Conservation (phyloP, 163 green algal species). For the Scenedesmus sp. region DNA sequence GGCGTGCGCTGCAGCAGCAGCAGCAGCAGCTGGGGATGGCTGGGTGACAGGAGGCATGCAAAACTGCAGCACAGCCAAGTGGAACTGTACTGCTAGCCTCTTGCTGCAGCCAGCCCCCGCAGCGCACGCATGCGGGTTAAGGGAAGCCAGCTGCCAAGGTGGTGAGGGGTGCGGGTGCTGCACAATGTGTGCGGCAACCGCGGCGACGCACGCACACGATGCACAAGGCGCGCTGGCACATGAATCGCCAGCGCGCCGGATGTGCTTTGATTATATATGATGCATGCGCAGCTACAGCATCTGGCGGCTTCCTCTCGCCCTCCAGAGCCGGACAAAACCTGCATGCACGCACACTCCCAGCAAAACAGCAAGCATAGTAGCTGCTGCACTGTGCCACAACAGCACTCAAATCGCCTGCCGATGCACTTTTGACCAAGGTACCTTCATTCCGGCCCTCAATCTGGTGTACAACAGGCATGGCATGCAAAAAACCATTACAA, state of each 20-base stretch:
- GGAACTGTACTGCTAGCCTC: neutral
- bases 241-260: neutral
- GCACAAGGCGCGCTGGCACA: neutral
- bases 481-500: neutral
- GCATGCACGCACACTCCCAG: neutral
- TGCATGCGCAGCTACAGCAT: neutral
- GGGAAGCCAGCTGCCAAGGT: neutral
- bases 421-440: neutral
- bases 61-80: neutral
- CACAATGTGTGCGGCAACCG: neutral
- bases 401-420: neutral
- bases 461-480: neutral
- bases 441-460: neutral
- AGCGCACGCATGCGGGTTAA: neutral
- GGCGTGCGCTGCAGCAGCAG: neutral
- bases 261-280: neutral
- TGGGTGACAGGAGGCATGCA: neutral
- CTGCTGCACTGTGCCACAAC: neutral
- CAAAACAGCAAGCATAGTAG: neutral
- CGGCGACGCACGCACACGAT: neutral
- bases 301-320: neutral
- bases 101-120: neutral
- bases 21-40: neutral
- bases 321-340: neutral
- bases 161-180: neutral